A percentile compares a stretch with the other conserved stretches of the same genome.
phyloP scores from a whole-genome alignment of 108 stramenopile genomes.

The Cylindrotheca closterium region DNA sequence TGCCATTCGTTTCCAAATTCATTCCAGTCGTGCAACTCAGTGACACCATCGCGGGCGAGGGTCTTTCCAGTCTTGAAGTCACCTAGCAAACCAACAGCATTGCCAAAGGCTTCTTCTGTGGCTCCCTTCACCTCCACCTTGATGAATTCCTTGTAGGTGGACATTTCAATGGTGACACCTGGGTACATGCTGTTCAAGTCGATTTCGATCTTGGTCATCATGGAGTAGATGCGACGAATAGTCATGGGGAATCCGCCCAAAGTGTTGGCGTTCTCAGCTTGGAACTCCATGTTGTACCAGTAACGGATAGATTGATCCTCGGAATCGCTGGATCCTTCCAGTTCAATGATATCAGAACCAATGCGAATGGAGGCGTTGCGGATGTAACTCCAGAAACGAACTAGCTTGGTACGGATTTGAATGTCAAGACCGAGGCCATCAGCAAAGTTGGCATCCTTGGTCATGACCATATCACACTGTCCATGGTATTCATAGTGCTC shows the following conservation, averaged over 20 bases:
- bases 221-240: neutral
- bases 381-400: neutral
- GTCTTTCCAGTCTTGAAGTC: constrained; percentile 1
- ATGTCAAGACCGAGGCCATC: neutral
- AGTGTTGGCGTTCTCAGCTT: neutral
- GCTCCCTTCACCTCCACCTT: neutral
- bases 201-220: neutral
- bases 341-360: neutral
- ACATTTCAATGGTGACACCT: neutral
- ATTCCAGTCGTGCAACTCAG: neutral
- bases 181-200: neutral
- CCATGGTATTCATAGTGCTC: constrained; percentile 7
- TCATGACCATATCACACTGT: constrained; percentile 8
- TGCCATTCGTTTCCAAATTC: neutral
- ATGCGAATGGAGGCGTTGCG: neutral
- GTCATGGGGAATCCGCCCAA: neutral
- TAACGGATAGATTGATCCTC: neutral
- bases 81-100: neutral
- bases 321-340: neutral
- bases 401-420: neutral
- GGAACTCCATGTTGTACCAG: neutral
- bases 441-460: neutral
- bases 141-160: neutral
- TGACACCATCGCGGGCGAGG: neutral
- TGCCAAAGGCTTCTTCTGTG: neutral